These are phyloP conservation scores for Neurospora sp. DNA, from an alignment of 495 filamentous ascomycete genomes.

Conservation along the genomic window DNA sequence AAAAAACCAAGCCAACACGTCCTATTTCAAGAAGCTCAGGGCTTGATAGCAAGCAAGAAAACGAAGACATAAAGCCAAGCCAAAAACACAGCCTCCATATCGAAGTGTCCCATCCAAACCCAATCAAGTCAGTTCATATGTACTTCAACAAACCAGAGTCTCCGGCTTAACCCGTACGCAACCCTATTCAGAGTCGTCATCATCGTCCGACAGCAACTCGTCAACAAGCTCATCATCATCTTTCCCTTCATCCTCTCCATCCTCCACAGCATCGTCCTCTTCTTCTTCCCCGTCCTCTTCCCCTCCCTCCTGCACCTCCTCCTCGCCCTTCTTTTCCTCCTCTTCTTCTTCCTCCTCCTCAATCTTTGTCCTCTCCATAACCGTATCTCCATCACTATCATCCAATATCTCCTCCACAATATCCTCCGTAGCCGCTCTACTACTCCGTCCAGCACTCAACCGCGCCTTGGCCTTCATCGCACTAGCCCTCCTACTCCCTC, in stretches of 20 bases:
- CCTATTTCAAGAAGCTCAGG: background rate
- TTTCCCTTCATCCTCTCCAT: slow-evolving; percentile 16
- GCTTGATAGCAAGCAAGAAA: background rate
- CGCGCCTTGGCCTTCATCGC: background rate
- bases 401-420: slow-evolving; percentile 16
- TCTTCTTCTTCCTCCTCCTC: slow-evolving; percentile 3
- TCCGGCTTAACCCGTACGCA: background rate
- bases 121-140: background rate
- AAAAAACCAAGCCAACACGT: background rate
- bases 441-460: slow-evolving; percentile 1
- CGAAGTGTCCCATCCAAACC: background rate
- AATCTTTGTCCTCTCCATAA: slow-evolving; percentile 11
- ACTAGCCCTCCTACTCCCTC: background rate
- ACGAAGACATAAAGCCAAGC: background rate
- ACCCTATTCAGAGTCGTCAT: slow-evolving; percentile 1
- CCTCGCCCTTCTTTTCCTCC: too few species aligned
- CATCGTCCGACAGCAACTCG: slow-evolving; percentile 36
- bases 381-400: background rate
- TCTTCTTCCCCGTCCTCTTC: too few species aligned
- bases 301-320: slow-evolving; percentile 7
- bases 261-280: too few species aligned
- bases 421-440: background rate
- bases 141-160: background rate
- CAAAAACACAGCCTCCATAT: background rate
- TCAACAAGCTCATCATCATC: slow-evolving; percentile 23